Percentiles rank a stretch among this genome's conserved stretches.
Conservation (phyloP, 1,284 basidiomycete genomes). For the Marasmius sp. region DNA sequence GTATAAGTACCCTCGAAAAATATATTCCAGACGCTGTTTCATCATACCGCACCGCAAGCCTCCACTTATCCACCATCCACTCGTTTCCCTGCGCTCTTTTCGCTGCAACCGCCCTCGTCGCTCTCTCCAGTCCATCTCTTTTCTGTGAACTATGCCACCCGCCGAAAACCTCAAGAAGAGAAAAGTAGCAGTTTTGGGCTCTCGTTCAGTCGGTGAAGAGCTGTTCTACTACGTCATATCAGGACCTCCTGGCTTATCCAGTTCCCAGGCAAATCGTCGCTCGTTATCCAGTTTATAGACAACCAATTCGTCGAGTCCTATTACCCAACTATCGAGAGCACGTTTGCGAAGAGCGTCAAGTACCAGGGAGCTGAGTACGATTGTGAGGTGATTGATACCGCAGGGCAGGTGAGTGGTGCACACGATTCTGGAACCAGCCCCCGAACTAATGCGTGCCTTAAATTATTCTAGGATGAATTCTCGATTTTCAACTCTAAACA, state of each 20-base stretch:
- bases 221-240: conserved; percentile 18
- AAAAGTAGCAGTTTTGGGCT: conserved; percentile 54
- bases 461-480: conserved; percentile 44
- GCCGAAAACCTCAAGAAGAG: conserved; percentile 76
- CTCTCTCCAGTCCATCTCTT: conserved; percentile 13
- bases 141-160: conserved; percentile 37
- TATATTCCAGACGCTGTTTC: neutral
- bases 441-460: conserved; percentile 14
- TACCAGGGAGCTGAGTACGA: conserved; percentile 87
- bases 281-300: conserved; percentile 53
- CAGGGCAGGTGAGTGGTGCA: conserved; percentile 74
- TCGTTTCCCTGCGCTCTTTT: conserved; percentile 4
- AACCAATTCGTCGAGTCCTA: conserved; percentile 51
- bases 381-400: conserved; percentile 98
- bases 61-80: neutral
- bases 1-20: too few species aligned
- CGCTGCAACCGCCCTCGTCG: neutral
- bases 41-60: neutral
- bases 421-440: neutral
- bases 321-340: conserved; percentile 80
- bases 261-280: conserved; percentile 46
- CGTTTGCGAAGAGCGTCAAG: conserved; percentile 82
- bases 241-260: conserved; percentile 4
- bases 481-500: conserved; percentile 50
- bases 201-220: conserved; percentile 49